A percentile compares a stretch with the other conserved stretches of the same genome.
phyloP scores from a whole-genome alignment of 2,329 filamentous ascomycete species.

The Aureobasidium sp. region DNA sequence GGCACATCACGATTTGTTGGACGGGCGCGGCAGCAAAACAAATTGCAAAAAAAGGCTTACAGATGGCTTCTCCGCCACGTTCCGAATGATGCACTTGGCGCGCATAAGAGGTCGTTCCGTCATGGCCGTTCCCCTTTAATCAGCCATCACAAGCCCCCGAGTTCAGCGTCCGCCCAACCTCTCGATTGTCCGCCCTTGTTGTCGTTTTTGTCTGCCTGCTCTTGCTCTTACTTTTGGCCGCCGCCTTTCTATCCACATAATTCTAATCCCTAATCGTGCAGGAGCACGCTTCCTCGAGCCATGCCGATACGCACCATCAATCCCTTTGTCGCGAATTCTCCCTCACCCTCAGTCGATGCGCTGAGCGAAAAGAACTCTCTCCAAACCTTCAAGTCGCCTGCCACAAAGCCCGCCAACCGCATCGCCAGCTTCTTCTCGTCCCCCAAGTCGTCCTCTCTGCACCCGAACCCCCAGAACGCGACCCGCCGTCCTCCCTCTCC shows the following conservation, averaged over 20 bases:
- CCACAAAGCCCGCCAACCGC: conserved; percentile 16
- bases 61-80: neutral
- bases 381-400: conserved; percentile 18
- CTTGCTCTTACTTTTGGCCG: neutral
- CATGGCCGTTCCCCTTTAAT: conserved; percentile 7
- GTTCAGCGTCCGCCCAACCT: neutral
- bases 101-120: neutral
- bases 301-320: conserved; percentile 57
- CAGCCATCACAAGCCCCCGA: neutral
- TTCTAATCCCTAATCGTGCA: conserved; percentile 12
- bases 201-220: neutral
- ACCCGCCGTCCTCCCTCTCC: conserved; percentile 57
- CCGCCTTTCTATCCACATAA: neutral
- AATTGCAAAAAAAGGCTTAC: neutral
- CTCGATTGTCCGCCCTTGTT: neutral
- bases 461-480: conserved; percentile 39
- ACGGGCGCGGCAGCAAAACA: neutral
- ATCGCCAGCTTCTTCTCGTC: conserved; percentile 20
- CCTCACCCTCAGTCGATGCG: conserved; percentile 41
- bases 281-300: conserved; percentile 28
- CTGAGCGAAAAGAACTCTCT: conserved; percentile 44
- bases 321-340: conserved; percentile 45
- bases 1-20: neutral
- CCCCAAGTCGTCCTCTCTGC: conserved; percentile 17
- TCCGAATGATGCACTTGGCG: neutral